Conservation (phyloP, 1,139 yeast genomes). For the Debaryomyces coudertii region DNA sequence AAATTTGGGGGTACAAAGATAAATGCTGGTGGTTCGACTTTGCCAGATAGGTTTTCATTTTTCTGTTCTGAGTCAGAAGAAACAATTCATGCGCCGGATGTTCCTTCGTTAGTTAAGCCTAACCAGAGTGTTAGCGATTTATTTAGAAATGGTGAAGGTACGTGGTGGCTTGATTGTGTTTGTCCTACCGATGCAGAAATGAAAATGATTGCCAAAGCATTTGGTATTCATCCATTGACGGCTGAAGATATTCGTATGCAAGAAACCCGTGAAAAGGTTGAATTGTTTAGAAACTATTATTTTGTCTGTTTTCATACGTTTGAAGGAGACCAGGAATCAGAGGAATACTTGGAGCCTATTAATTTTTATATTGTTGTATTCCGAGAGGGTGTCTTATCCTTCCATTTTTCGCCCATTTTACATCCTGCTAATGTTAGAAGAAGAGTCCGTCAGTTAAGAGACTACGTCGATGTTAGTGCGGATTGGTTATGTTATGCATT, state of each 20-base stretch:
- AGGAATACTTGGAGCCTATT: conserved; percentile 83
- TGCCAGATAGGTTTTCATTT: conserved; percentile 79
- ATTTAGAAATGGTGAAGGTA: conserved; percentile 62
- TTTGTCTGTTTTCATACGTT: conserved; percentile 84
- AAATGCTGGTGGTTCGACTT: conserved; percentile 25
- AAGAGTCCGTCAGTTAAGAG: conserved; percentile 87
- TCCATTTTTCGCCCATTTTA: conserved; percentile 80
- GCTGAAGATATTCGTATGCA: conserved; percentile 86
- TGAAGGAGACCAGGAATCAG: conserved; percentile 74
- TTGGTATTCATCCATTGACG: conserved; percentile 80
- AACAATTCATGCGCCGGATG: conserved; percentile 86
- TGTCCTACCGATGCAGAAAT: conserved; percentile 73
- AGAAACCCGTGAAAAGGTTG: conserved; percentile 85
- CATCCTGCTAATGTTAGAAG: conserved; percentile 89
- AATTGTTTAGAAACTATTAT: conserved; percentile 71
- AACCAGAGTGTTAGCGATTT: conserved; percentile 67
- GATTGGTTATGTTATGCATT: conserved; percentile 95
- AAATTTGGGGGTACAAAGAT: conserved; percentile 39
- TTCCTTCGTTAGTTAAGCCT: conserved; percentile 70
- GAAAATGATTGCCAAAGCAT: conserved; percentile 66
- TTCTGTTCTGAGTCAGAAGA: conserved; percentile 82
- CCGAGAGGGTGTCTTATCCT: conserved; percentile 78
- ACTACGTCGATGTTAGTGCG: conserved; percentile 82
- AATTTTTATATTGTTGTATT: conserved; percentile 88
- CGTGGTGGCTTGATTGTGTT: conserved; percentile 79